Conservation (phyloP, 345 rosid genomes). For the Eucalyptus marginata region DNA sequence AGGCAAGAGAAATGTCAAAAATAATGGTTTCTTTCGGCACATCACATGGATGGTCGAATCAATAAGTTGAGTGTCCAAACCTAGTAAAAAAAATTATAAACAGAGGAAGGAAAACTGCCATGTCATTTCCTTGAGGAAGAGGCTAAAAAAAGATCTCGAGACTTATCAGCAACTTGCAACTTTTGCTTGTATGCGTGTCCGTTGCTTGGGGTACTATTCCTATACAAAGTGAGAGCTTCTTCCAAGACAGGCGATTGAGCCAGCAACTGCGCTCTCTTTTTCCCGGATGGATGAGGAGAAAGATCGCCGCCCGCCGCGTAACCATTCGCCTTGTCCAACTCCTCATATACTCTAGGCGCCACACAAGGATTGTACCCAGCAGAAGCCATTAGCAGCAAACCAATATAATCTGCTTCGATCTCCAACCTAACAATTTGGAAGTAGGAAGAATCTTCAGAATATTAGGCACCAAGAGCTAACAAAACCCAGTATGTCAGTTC, state of each 20-base stretch:
- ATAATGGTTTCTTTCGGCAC: neutral
- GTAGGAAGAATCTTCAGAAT: neutral
- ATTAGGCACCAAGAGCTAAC: neutral
- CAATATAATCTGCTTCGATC: constrained; percentile 87
- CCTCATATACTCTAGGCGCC: constrained; percentile 71
- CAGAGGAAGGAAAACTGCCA: neutral
- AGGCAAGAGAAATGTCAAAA: constrained; percentile 5
- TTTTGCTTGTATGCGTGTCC: neutral
- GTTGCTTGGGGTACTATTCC: neutral
- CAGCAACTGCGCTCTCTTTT: constrained; percentile 61
- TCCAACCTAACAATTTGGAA: constrained; percentile 52
- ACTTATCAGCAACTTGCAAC: neutral
- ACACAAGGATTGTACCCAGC: constrained; percentile 86
- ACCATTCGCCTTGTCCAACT: constrained; percentile 58
- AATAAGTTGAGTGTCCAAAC: neutral
- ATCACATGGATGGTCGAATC: neutral
- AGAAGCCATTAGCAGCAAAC: constrained; percentile 68
- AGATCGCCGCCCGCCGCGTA: constrained; percentile 39
- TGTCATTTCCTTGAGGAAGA: neutral
- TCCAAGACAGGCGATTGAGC: constrained; percentile 80
- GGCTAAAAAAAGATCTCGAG: neutral
- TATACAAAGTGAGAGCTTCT: constrained; percentile 72
- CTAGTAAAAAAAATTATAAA: neutral
- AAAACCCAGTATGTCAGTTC: neutral
- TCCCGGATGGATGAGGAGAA: constrained; percentile 92